Evolutionary conservation across 2,329 filamentous ascomycete genomes (phyloP).

Genomic region (Conoideocrella luteorostrata): DNA sequence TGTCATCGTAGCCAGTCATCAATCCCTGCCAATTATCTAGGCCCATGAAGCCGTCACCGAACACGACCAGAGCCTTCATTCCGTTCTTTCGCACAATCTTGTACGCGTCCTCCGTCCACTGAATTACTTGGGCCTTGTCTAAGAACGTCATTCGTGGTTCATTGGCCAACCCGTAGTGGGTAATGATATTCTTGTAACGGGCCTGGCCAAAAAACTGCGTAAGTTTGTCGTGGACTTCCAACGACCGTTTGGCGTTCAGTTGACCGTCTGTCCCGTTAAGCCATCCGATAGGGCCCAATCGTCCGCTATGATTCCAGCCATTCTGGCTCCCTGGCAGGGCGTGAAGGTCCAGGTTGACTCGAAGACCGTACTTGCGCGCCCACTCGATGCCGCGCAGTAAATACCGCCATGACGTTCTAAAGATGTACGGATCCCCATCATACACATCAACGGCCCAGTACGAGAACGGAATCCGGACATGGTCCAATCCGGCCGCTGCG

Average conservation of each 20-base stretch:
- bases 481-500: slow-evolving; percentile 80
- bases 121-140: slow-evolving; percentile 57
- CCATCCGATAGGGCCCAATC: slow-evolving; percentile 76
- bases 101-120: slow-evolving; percentile 74
- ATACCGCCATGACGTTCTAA: slow-evolving; percentile 86
- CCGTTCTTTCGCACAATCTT: slow-evolving; percentile 70
- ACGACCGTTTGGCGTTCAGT: slow-evolving; percentile 70
- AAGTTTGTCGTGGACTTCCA: slow-evolving; percentile 81
- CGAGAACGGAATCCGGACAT: slow-evolving; percentile 90
- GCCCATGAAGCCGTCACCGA: slow-evolving; percentile 93
- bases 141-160: slow-evolving; percentile 84
- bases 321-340: slow-evolving; percentile 91
- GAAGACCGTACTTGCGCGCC: slow-evolving; percentile 83
- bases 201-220: slow-evolving; percentile 90
- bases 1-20: slow-evolving; percentile 61
- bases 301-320: slow-evolving; percentile 94
- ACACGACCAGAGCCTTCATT: slow-evolving; percentile 65
- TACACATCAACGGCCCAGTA: slow-evolving; percentile 93
- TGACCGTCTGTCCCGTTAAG: slow-evolving; percentile 82
- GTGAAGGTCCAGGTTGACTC: slow-evolving; percentile 90
- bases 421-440: slow-evolving; percentile 79
- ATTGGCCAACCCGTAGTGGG: slow-evolving; percentile 91
- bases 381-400: slow-evolving; percentile 89
- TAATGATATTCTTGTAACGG: slow-evolving; percentile 85
- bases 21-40: slow-evolving; percentile 85